Base-by-base conservation (phyloP, 2,329 filamentous ascomycete species). In the Trichophyton verrucosum region DNA sequence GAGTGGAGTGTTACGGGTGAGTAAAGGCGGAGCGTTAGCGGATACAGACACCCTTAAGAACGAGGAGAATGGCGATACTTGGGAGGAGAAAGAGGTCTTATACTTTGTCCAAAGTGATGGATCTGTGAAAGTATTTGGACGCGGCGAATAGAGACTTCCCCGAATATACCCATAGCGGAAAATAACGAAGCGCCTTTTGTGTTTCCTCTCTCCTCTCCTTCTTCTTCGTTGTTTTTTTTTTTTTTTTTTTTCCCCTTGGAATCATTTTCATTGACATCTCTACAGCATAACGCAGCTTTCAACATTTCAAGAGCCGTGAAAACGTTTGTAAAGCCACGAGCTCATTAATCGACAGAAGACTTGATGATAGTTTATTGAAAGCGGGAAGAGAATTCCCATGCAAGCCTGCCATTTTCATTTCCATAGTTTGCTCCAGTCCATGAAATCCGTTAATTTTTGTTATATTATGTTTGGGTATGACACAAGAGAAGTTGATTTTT, bases 31-130 rank as follows among this genome's bases (percentile, higher is more conserved):
- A 15, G 71, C 68, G 65, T 76, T 70, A 47, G 69, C 66, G 15
- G 66, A 63, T 17, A 69, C 73, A 15, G 70, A 70, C 33, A 68
- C 65, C 3, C 60, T 60, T 9, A 62, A 64, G 15, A 63, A 64
- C 6, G 61, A 65, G 24, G 68, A 64, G 51, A 64, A 67, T 15
- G 67, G 63, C 60, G 65, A 64, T 38, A 38, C 33, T 27, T 64
- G 74, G 65, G 73, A 75, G 58, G 81, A 88, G 67, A 84, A 79
- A 64, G 92, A 96, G 75, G 81, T 88, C 69, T 69, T 96, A 70
- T 96, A 95, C 76, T 84, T 88, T 69, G 84, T 96, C 33, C 83
- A 84, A 59, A 83, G 84, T 8, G 91, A 96, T 76, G 89, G 89
- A 1, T 82, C 82, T 22, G 89, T 91, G 24, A 87, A 80, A 68